phyloP scores from a whole-genome alignment of 305 asterid species.

The Fraxinus latifolia region DNA sequence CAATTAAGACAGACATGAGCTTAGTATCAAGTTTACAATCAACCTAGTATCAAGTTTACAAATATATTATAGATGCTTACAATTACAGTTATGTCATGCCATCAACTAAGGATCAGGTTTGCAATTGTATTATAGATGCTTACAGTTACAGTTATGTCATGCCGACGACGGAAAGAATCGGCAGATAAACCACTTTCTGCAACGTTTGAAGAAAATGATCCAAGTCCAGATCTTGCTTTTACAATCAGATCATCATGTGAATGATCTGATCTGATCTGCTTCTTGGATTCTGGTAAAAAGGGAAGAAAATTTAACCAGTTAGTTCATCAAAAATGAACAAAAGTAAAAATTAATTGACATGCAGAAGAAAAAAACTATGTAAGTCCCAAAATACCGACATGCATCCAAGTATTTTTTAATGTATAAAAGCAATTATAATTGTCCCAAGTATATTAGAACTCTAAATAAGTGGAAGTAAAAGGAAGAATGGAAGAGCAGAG shows the following conservation, averaged over 20 bases:
- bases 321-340: slow-evolving; percentile 2
- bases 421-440: not conserved
- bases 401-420: not conserved
- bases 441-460: not conserved
- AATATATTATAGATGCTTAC: slow-evolving; percentile 46
- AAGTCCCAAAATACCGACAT: not conserved
- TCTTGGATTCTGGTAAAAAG: slow-evolving; percentile 35
- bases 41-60: no score
- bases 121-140: slow-evolving; percentile 29
- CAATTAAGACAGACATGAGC: not conserved
- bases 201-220: slow-evolving; percentile 36
- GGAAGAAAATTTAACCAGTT: not conserved
- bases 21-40: not conserved
- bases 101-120: no score
- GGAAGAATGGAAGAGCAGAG: not conserved
- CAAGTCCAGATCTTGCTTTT: slow-evolving; percentile 35
- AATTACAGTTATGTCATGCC: slow-evolving; percentile 79
- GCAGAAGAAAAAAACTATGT: not conserved
- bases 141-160: slow-evolving; percentile 87
- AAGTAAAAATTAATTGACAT: not conserved
- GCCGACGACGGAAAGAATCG: slow-evolving; percentile 61
- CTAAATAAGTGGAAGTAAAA: not conserved
- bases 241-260: slow-evolving; percentile 36
- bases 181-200: slow-evolving; percentile 53
- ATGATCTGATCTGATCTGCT: slow-evolving; percentile 49